A percentile compares a stretch with the other conserved stretches of the same genome.
Evolutionary conservation across 2,329 filamentous ascomycete species (phyloP).

Genomic region (Stachybotrys elegans): DNA sequence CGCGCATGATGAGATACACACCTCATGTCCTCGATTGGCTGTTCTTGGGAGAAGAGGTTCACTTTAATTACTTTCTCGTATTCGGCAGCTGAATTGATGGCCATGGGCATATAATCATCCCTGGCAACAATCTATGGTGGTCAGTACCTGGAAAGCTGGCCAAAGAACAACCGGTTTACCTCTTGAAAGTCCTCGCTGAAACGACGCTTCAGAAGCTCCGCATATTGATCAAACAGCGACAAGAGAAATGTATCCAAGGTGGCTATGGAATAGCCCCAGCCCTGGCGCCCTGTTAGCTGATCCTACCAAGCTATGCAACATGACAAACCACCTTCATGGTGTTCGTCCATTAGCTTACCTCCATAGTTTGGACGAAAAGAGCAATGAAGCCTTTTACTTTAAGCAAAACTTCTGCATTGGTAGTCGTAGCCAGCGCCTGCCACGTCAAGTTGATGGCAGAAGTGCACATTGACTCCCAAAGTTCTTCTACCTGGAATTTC

Average conservation of each 20-base stretch:
- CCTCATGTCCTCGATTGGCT: conserved; percentile 67
- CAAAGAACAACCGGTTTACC: conserved; percentile 35
- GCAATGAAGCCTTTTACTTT: conserved; percentile 92
- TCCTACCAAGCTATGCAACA: no score
- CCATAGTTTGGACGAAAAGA: conserved; percentile 97
- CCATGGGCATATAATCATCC: conserved; percentile 99
- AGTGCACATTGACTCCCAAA: conserved; percentile 98
- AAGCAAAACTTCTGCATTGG: conserved; percentile 83
- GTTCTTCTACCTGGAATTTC: conserved; percentile 73
- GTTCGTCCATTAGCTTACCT: no score
- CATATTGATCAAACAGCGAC: conserved; percentile 90
- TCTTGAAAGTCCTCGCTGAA: conserved; percentile 97
- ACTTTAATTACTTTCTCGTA: conserved; percentile 95
- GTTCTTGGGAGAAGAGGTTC: conserved; percentile 91
- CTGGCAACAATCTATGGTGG: conserved; percentile 63
- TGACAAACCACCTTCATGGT: no score
- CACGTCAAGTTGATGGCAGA: conserved; percentile 77
- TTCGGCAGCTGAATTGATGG: conserved; percentile 82
- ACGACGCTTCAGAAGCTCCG: conserved; percentile 79
- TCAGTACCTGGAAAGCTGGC: conserved; percentile 3
- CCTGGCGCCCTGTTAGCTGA: no score
- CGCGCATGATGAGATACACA: conserved; percentile 34
- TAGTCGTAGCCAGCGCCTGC: conserved; percentile 71
- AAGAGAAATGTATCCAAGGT: conserved; percentile 80
- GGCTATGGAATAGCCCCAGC: conserved; percentile 83